Evolutionary conservation across 106 monocot species (phyloP).

Genomic region (Allium fistulosum): DNA sequence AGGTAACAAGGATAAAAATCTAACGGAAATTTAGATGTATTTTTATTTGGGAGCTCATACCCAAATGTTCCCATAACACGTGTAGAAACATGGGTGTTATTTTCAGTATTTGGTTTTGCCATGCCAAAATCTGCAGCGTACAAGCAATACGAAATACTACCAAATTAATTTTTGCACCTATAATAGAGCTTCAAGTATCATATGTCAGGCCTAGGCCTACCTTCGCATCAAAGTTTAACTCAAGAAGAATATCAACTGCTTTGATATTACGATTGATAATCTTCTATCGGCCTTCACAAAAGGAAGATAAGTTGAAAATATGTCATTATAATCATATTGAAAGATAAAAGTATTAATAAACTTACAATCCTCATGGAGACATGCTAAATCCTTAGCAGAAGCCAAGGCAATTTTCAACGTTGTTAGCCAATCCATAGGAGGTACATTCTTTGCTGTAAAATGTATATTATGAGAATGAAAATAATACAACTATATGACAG

Average conservation of each 20-base stretch:
- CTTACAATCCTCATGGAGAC: slow-evolving; percentile 72
- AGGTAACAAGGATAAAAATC: no score
- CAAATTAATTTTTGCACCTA: no score
- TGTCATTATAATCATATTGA: no score
- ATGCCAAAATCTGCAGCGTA: slow-evolving; percentile 98
- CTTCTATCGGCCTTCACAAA: slow-evolving; percentile 62
- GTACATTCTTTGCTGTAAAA: slow-evolving; percentile 36
- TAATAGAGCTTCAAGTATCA: no score
- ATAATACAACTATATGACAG: no score
- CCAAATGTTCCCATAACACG: slow-evolving; percentile 76
- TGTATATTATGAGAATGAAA: no score
- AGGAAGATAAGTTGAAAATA: no score
- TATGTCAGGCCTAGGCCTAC: slow-evolving; percentile 17
- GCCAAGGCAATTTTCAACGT: slow-evolving; percentile 58
- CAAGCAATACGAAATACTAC: not conserved
- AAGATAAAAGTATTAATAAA: not conserved
- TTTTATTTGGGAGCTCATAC: slow-evolving; percentile 9
- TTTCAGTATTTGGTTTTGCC: slow-evolving; percentile 54
- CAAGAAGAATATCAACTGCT: slow-evolving; percentile 85
- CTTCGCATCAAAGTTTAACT: slow-evolving; percentile 86
- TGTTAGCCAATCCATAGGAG: slow-evolving; percentile 44
- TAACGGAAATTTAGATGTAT: no score
- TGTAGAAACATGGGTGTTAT: slow-evolving; percentile 77
- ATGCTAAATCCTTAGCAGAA: slow-evolving; percentile 63
- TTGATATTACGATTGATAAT: slow-evolving; percentile 96